Percentiles rank a stretch among this genome's conserved stretches.
Conservation (phyloP, 1,139 yeast genomes). For the Blastobotrys proliferans region DNA sequence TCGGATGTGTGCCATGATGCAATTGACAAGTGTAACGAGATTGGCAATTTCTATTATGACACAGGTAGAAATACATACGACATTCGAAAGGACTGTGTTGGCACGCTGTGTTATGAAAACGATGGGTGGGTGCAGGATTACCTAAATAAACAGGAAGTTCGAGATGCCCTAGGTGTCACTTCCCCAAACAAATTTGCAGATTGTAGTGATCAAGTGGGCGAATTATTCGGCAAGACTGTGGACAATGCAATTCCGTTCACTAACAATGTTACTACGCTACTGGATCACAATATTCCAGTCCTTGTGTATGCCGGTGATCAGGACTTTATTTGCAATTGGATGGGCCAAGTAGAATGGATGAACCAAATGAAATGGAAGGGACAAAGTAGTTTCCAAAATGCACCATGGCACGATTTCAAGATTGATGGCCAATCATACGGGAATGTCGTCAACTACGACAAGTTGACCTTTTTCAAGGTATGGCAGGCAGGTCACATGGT, state of each 20-base stretch:
- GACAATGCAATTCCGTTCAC: constrained; percentile 65
- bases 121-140: constrained; percentile 62
- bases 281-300: constrained; percentile 60
- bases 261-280: constrained; percentile 51
- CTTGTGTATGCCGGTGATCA: constrained; percentile 85
- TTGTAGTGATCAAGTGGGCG: constrained; percentile 50
- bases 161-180: constrained; percentile 63
- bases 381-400: constrained; percentile 28
- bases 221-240: constrained; percentile 72
- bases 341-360: constrained; percentile 81
- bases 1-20: not conserved
- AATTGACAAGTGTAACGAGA: constrained; percentile 45
- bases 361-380: constrained; percentile 59
- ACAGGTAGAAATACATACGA: constrained; percentile 70
- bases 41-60: constrained; percentile 48
- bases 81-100: constrained; percentile 60
- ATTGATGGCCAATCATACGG: constrained; percentile 38
- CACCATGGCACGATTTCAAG: constrained; percentile 37
- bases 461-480: constrained; percentile 56
- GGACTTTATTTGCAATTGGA: constrained; percentile 87
- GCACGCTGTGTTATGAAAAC: constrained; percentile 66
- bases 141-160: constrained; percentile 64
- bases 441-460: constrained; percentile 43
- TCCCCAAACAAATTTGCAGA: constrained; percentile 81
- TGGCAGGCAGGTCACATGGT: constrained; percentile 64